These are phyloP conservation scores for Coprinopsis strossmayeri DNA, from an alignment of 768 basidiomycete genomes.

Conservation along the genomic window DNA sequence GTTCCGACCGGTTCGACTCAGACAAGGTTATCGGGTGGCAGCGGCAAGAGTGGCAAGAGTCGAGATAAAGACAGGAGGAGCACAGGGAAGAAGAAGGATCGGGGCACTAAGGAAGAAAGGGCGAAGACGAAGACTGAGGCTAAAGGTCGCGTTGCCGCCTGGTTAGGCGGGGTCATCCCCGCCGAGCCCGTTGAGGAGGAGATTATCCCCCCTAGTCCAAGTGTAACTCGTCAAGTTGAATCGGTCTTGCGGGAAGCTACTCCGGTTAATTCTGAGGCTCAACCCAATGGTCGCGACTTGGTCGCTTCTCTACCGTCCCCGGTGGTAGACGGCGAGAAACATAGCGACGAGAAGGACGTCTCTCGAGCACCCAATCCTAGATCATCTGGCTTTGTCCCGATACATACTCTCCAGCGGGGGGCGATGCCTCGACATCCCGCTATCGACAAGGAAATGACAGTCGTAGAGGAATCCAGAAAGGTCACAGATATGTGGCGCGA, in stretches of 20 bases:
- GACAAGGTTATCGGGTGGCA: constrained; percentile 12
- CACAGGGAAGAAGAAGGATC: constrained; percentile 21
- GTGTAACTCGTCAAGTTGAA: constrained; percentile 16
- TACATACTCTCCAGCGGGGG: constrained; percentile 45
- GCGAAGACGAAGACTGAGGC: constrained; percentile 33
- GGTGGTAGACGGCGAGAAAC: too few species aligned
- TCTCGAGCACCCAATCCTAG: constrained; percentile 56
- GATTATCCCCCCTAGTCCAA: constrained; percentile 34
- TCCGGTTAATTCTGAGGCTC: background rate
- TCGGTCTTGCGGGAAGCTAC: background rate
- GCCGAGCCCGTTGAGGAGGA: constrained; percentile 49
- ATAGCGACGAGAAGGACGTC: constrained; percentile 14
- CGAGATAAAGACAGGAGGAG: constrained; percentile 17
- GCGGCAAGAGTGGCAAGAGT: constrained; percentile 16
- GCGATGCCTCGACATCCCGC: constrained; percentile 21
- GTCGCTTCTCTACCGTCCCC: constrained; percentile 4
- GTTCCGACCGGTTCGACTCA: constrained; percentile 10
- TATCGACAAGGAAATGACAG: constrained; percentile 22
- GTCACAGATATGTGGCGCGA: constrained; percentile 35
- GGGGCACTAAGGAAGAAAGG: constrained; percentile 21
- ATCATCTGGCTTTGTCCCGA: constrained; percentile 70
- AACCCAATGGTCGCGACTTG: background rate
- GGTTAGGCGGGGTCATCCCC: constrained; percentile 64
- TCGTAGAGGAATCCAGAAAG: constrained; percentile 29
- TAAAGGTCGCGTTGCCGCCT: constrained; percentile 71